These are phyloP conservation scores for Perilla frutescens DNA, from an alignment of 257 asterid species.

Conservation along the genomic window DNA sequence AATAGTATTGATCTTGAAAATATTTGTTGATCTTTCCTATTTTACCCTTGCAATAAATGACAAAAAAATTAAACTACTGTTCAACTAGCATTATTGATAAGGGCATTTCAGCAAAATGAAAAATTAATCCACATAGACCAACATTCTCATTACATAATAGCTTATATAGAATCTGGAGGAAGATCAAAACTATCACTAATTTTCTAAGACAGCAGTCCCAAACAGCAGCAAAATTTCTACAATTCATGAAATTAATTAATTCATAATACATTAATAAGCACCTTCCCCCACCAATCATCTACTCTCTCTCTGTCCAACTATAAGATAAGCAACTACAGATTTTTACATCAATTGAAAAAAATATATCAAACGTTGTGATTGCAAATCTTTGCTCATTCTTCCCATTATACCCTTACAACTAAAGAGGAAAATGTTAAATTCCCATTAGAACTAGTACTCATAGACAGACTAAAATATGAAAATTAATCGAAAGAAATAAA, in stretches of 20 bases:
- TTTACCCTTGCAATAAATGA: too few species aligned
- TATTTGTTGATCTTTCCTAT: neutral
- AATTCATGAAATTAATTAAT: neutral
- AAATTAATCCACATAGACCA: neutral
- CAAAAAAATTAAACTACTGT: too few species aligned
- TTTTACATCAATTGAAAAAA: neutral
- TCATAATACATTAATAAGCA: neutral
- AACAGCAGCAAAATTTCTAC: too few species aligned
- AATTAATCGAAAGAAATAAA: neutral
- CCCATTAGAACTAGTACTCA: neutral
- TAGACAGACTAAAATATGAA: neutral
- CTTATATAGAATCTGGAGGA: neutral
- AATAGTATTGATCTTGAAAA: neutral
- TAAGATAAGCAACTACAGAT: neutral
- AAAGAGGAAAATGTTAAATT: too few species aligned
- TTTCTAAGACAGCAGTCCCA: too few species aligned
- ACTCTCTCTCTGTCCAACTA: too few species aligned
- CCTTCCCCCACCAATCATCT: neutral
- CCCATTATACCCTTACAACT: too few species aligned
- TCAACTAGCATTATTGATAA: neutral
- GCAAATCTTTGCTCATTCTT: neutral
- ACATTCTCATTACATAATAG: neutral
- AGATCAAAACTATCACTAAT: too few species aligned
- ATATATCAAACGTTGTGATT: neutral
- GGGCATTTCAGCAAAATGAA: too few species aligned